Percentiles rank a stretch among this genome's conserved stretches.
These are phyloP conservation scores for Ceratocystis colombiana DNA, from an alignment of 2,329 filamentous ascomycete genomes.

Conservation along the genomic window DNA sequence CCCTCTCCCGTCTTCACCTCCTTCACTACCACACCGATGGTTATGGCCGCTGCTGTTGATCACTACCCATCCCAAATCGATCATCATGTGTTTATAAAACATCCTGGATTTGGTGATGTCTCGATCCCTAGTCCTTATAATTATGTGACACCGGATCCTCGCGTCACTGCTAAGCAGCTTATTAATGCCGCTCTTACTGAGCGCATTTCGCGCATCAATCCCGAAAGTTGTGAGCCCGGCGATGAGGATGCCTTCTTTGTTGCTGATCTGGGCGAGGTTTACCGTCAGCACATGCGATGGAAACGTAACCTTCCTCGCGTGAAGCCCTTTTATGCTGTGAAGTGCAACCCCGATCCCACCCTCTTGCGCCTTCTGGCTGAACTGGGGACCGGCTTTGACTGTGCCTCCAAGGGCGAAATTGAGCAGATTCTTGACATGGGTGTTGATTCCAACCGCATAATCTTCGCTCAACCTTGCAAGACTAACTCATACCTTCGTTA, in stretches of 20 bases:
- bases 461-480: conserved; percentile 99
- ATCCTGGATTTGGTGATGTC: conserved; percentile 32
- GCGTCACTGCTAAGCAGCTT: conserved; percentile 56
- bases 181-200: conserved; percentile 80
- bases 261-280: conserved; percentile 94
- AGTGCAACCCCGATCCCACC: conserved; percentile 92
- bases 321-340: conserved; percentile 96
- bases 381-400: conserved; percentile 93
- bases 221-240: conserved; percentile 77
- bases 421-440: conserved; percentile 79
- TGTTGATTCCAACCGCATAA: conserved; percentile 79
- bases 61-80: conserved; percentile 42
- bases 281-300: conserved; percentile 97
- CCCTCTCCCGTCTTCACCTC: conserved; percentile 19
- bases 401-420: conserved; percentile 94
- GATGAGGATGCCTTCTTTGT: conserved; percentile 98
- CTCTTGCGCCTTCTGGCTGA: conserved; percentile 78
- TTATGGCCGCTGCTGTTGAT: conserved; percentile 54
- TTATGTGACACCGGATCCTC: conserved; percentile 27
- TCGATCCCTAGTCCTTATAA: conserved; percentile 7
- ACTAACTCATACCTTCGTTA: conserved; percentile 95
- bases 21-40: conserved; percentile 39
- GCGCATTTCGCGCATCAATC: conserved; percentile 73
- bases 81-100: conserved; percentile 43
- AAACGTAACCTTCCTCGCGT: conserved; percentile 87